These are phyloP conservation scores for Ophiostoma perfectum DNA, from an alignment of 2,329 filamentous ascomycete genomes.

Conservation along the genomic window DNA sequence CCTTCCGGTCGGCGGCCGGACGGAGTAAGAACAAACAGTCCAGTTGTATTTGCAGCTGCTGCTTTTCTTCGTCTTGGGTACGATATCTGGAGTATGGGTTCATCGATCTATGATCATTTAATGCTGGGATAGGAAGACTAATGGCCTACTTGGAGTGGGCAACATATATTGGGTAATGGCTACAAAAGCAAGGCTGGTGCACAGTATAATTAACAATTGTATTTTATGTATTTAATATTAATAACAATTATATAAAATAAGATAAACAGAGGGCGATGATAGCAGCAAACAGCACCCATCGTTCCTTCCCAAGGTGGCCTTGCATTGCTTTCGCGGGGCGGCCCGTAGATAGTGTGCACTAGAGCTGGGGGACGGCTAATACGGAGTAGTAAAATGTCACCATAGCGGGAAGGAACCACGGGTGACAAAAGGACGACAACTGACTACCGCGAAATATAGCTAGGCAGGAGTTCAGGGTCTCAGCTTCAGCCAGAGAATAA, in stretches of 20 bases:
- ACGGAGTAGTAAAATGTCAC: conserved; percentile 1
- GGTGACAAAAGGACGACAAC: not conserved
- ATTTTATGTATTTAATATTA: not conserved
- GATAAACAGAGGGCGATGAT: not conserved
- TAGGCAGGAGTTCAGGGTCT: not conserved
- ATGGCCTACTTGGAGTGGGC: not conserved
- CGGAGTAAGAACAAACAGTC: not conserved
- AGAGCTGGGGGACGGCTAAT: not conserved
- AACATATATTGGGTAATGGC: not conserved
- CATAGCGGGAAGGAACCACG: not conserved
- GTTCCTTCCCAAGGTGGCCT: not conserved
- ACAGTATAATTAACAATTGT: not conserved
- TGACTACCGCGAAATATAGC: not conserved
- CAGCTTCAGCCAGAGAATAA: not conserved
- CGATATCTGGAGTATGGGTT: conserved; percentile 1
- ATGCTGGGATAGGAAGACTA: not conserved
- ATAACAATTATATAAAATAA: not conserved
- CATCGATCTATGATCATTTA: not conserved
- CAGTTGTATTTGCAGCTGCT: not conserved
- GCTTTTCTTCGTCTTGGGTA: not conserved
- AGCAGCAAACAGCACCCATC: not conserved
- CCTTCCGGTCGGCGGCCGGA: conserved; percentile 12
- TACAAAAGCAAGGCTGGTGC: not conserved
- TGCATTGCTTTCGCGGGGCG: conserved; percentile 10
- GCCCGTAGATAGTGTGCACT: conserved; percentile 17